These are phyloP conservation scores for Aspergillus ellipticus DNA, from an alignment of 495 filamentous ascomycete genomes.

Conservation along the genomic window DNA sequence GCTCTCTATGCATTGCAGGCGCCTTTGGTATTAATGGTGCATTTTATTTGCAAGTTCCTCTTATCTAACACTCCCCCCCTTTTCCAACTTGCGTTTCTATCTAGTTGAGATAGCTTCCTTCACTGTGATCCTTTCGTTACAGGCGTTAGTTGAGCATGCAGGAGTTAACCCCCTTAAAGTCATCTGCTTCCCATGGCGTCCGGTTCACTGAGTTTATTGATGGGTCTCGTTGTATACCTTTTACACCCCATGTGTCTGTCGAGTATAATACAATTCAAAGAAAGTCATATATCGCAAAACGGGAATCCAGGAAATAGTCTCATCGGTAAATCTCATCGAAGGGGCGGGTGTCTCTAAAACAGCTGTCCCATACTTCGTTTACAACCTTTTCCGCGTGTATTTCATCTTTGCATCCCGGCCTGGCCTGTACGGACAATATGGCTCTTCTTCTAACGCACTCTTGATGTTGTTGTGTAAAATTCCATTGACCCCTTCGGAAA, in stretches of 20 bases:
- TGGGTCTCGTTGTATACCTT: neutral
- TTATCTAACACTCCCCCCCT: conserved; percentile 2
- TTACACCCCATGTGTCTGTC: neutral
- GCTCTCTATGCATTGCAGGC: conserved; percentile 19
- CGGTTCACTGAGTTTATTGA: neutral
- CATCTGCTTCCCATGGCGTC: neutral
- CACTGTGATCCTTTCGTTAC: too few species aligned
- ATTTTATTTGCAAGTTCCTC: conserved; percentile 19
- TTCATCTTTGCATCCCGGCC: conserved; percentile 80
- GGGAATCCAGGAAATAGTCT: conserved; percentile 22
- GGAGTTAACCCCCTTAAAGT: neutral
- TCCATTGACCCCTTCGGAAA: conserved; percentile 77
- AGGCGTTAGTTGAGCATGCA: neutral
- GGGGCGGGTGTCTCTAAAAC: conserved; percentile 87
- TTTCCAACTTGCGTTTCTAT: conserved; percentile 7
- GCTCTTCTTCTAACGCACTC: conserved; percentile 84
- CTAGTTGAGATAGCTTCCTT: neutral
- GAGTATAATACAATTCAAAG: conserved; percentile 2
- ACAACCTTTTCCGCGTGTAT: conserved; percentile 82
- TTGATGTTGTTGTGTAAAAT: conserved; percentile 86
- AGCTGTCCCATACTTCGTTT: conserved; percentile 96
- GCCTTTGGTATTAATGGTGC: conserved; percentile 23
- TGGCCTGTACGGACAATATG: conserved; percentile 64
- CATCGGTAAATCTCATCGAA: conserved; percentile 96
- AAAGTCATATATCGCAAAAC: neutral